phyloP scores from a whole-genome alignment of 2,329 filamentous ascomycete species.

The Neurospora sp. region DNA sequence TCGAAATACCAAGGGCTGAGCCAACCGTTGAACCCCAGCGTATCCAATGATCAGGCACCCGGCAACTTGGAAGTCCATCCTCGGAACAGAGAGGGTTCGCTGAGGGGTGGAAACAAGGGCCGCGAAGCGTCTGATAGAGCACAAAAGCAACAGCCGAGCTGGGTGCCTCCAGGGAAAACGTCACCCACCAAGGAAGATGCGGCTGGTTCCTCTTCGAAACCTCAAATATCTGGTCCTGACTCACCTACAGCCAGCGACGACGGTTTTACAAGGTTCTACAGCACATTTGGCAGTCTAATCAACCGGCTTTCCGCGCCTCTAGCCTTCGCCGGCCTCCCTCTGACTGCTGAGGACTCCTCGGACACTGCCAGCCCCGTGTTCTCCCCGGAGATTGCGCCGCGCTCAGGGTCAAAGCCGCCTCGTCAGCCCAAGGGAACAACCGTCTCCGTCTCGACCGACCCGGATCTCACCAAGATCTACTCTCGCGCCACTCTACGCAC shows the following conservation, averaged over 20 bases:
- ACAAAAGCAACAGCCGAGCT: constrained; percentile 36
- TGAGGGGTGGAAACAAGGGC: constrained; percentile 28
- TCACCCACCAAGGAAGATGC: constrained; percentile 25
- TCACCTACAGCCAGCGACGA: constrained; percentile 45
- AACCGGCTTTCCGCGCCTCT: constrained; percentile 82
- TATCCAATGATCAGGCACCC: constrained; percentile 64
- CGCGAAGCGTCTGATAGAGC: constrained; percentile 43
- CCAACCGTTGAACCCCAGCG: constrained; percentile 59
- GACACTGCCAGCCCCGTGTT: constrained; percentile 25
- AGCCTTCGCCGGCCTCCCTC: constrained; percentile 83
- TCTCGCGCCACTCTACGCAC: constrained; percentile 77
- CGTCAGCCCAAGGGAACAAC: constrained; percentile 17
- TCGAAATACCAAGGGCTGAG: constrained; percentile 44
- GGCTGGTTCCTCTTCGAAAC: constrained; percentile 12
- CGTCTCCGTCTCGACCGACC: constrained; percentile 36
- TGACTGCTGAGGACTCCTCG: constrained; percentile 45
- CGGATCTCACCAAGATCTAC: constrained; percentile 75
- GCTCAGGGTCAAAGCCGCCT: constrained; percentile 11
- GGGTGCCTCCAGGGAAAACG: constrained; percentile 28
- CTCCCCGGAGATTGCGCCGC: constrained; percentile 29
- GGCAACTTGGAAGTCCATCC: constrained; percentile 55
- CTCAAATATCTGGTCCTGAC: constrained; percentile 6
- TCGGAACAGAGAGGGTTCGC: constrained; percentile 37
- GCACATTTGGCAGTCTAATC: constrained; percentile 79
- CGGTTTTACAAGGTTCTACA: constrained; percentile 85